These are phyloP conservation scores for Aspergillus taichungensis DNA, from an alignment of 495 filamentous ascomycete genomes.

Conservation along the genomic window DNA sequence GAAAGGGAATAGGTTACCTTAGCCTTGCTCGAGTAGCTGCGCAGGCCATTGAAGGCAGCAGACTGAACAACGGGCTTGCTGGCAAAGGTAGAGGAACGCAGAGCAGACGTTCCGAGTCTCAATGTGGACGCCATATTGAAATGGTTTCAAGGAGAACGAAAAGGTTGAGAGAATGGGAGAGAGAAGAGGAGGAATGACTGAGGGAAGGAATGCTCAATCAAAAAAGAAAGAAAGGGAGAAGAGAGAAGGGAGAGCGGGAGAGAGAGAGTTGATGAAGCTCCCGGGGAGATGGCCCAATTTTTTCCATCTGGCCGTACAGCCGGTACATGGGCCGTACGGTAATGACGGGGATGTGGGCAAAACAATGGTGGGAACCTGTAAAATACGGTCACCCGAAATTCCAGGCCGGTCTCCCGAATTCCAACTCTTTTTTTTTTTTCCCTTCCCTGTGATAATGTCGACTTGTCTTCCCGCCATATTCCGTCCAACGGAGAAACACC, in stretches of 20 bases:
- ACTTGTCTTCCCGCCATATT: slow-evolving; percentile 11
- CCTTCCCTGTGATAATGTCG: background rate
- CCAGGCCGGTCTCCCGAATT: slow-evolving; percentile 16
- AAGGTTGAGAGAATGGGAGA: slow-evolving; percentile 19
- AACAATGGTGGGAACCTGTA: slow-evolving; percentile 8
- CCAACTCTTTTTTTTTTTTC: background rate
- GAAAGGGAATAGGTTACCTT: slow-evolving; percentile 48
- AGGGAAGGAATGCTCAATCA: background rate
- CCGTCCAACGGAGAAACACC: slow-evolving; percentile 13
- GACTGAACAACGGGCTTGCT: slow-evolving; percentile 53
- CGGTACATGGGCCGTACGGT: slow-evolving; percentile 25
- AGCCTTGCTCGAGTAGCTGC: slow-evolving; percentile 82
- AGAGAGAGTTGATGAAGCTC: slow-evolving; percentile 10
- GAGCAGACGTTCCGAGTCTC: slow-evolving; percentile 63
- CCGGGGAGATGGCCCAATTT: slow-evolving; percentile 20
- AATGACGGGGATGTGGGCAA: slow-evolving; percentile 15
- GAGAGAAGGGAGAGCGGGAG: slow-evolving; percentile 22
- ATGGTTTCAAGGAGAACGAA: slow-evolving; percentile 15
- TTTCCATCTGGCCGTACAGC: slow-evolving; percentile 34
- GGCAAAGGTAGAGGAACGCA: slow-evolving; percentile 62
- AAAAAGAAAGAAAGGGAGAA: slow-evolving; percentile 21
- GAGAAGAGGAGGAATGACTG: slow-evolving; percentile 15
- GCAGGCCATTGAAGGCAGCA: slow-evolving; percentile 69
- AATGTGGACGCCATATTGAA: slow-evolving; percentile 68
- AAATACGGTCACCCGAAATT: slow-evolving; percentile 12